A percentile compares a stretch with the other conserved stretches of the same genome.
These are phyloP conservation scores for Boechera retrofracta DNA, from an alignment of 345 rosid genomes.

Conservation along the genomic window DNA sequence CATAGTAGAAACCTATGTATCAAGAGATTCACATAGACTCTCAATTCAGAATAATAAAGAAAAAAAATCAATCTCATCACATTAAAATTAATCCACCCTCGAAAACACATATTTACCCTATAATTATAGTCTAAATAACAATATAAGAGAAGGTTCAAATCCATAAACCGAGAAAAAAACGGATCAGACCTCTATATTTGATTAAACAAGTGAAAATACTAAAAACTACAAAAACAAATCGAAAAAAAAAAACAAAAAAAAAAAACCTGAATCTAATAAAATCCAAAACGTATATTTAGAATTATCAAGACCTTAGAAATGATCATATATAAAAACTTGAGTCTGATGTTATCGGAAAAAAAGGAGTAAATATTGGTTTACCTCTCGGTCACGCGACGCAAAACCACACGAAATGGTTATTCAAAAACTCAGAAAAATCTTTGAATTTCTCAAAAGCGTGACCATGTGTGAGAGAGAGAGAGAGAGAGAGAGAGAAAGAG, in stretches of 20 bases:
- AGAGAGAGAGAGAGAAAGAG: background rate
- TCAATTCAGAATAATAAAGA: background rate
- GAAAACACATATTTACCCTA: background rate
- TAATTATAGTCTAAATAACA: background rate
- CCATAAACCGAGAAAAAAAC: background rate
- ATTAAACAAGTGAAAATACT: background rate
- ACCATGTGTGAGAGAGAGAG: background rate
- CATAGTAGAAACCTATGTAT: background rate
- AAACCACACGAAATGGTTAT: slow-evolving; percentile 18
- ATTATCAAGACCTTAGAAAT: background rate
- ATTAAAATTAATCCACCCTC: too few relatives aligned
- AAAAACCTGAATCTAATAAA: background rate
- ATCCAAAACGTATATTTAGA: slow-evolving; percentile 7
- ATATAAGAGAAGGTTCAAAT: background rate
- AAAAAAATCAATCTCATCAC: background rate
- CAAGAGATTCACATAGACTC: background rate
- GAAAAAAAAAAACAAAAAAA: background rate
- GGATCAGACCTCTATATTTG: background rate
- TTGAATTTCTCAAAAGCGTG: background rate
- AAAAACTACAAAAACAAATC: background rate
- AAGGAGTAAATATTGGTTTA: background rate
- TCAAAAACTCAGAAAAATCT: slow-evolving; percentile 4
- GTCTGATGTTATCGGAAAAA: background rate
- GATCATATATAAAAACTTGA: background rate
- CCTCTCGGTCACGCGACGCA: slow-evolving; percentile 28